phyloP scores from a whole-genome alignment of 73 alveolate genomes.

The Symbiodinium pilosum region DNA sequence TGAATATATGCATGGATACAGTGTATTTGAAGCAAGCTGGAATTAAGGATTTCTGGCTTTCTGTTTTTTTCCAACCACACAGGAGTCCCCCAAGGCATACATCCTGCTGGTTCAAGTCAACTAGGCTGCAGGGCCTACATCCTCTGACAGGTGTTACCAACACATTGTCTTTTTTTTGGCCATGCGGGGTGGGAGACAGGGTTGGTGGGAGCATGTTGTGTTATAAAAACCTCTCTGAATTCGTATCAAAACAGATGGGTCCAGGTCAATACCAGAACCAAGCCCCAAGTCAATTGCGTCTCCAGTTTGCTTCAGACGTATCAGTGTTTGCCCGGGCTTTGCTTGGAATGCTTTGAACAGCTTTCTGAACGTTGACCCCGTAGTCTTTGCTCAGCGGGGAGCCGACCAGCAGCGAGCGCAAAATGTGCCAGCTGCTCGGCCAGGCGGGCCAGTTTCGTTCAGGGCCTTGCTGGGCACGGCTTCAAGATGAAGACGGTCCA shows the following conservation, averaged over 20 bases:
- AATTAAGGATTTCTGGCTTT: background rate
- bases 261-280: conserved; percentile 3
- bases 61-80: background rate
- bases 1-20: background rate
- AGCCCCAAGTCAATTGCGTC: conserved; percentile 12
- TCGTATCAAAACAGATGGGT: background rate
- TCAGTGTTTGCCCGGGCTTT: background rate
- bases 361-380: no score
- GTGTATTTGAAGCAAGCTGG: no score
- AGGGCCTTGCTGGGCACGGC: no score
- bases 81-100: background rate
- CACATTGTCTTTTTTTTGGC: background rate
- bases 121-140: background rate
- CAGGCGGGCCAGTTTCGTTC: no score
- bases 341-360: conserved; percentile 13
- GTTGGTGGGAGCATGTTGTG: background rate
- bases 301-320: background rate
- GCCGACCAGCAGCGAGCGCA: no score
- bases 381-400: no score
- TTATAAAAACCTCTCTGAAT: background rate
- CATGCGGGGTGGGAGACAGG: background rate
- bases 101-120: background rate
- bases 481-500: no score
- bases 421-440: no score
- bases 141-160: background rate